Base-by-base conservation (phyloP, 106 monocot species). In the Triglochin maritima region DNA sequence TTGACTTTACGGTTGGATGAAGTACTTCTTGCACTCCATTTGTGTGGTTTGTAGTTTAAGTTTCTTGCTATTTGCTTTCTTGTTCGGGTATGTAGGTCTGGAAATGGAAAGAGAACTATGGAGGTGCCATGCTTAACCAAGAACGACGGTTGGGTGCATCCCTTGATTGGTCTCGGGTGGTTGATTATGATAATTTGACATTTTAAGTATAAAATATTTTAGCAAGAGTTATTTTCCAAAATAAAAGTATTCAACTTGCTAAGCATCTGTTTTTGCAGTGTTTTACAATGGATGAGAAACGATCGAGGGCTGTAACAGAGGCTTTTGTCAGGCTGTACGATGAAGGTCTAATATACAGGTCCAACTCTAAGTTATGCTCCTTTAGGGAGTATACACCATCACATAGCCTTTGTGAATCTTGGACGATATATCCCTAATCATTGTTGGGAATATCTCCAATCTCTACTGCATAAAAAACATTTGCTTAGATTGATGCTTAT, bases 141-240 rank as follows among this genome's bases (percentile, higher is more conserved):
- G 86, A 88, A 72, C 88, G 92, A 43, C 75, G 86, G 11, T 76
- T 98, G 47, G 98, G 92, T 62, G 88, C 92, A 66, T 92, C 98
- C 63, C 91, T 98, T 61, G 98, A 98, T 56, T 98, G 98, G 98
- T 92, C 86, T 17, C 92, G 84, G 44, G 92, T 92, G 88, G 98
- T 98, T 9, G 65, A 49, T 29, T 29, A 1, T 29, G 29, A 29
- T 29, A 29, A 29, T 29, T 29, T 29, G 29, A 29, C 29, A 29
- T 29, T 1, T 29, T 29, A 29, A 29, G 29, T 29, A 29, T 29
- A 29, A 29, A 29, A 29, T 29, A 1, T 29, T 29, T 29, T 29
- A 29, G 29, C 1, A 29, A 29, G 29, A 29, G 29, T 29, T 29
- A 29, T 29, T 29, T 29, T 29, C 1, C 29, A 1, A 29, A 29